A percentile compares a stretch with the other conserved stretches of the same genome.
phyloP scores from a whole-genome alignment of 352 stramenopile species.

The Globisporangium cylindrosporum region DNA sequence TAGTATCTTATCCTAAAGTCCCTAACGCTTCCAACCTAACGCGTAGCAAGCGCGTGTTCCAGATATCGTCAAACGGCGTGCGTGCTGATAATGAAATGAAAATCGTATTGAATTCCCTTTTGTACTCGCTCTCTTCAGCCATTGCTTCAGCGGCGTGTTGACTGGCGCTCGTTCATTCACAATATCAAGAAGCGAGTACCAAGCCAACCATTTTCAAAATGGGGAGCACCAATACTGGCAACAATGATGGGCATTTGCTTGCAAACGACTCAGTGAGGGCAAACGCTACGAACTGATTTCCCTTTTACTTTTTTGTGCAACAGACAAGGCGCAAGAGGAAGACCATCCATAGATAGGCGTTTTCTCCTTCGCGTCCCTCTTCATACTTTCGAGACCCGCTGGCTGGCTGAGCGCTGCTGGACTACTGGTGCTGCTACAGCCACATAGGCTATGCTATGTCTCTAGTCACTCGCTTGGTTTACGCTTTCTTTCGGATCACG shows the following conservation, averaged over 20 bases:
- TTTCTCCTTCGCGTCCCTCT: background rate
- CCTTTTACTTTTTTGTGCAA: background rate
- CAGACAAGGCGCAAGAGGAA: background rate
- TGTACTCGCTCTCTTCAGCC: background rate
- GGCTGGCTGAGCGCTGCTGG: background rate
- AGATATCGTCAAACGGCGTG: background rate
- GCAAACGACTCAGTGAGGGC: background rate
- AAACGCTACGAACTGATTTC: background rate
- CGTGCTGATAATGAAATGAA: background rate
- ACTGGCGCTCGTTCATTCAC: no score
- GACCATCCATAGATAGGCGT: no score
- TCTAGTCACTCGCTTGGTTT: background rate
- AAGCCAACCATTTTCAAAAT: background rate
- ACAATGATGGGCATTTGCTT: background rate
- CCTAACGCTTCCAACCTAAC: background rate
- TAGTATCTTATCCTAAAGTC: background rate
- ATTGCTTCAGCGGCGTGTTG: no score
- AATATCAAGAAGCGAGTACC: background rate
- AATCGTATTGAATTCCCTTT: background rate
- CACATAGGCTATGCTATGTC: background rate
- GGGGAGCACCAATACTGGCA: no score
- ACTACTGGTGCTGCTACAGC: background rate
- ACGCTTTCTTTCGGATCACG: conserved; percentile 41
- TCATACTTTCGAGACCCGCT: background rate
- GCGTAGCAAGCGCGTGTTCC: background rate